Conservation (phyloP, 176 grass and related monocot species). For the Lolium perenne region DNA sequence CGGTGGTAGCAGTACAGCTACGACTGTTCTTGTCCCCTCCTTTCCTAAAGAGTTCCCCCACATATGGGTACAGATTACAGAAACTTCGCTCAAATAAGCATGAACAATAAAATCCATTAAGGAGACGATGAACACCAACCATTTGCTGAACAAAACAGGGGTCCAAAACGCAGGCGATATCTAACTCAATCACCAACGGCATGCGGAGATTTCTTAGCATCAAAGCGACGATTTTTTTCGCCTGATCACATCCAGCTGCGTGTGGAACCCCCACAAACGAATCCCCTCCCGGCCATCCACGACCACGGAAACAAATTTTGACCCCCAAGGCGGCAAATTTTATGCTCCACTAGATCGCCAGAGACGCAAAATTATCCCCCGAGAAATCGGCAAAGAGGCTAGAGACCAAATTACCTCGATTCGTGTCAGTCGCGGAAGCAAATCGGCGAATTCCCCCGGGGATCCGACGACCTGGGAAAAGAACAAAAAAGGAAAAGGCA, state of each 20-base stretch:
- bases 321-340: not conserved
- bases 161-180: not conserved
- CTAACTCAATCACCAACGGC: not conserved
- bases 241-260: not conserved
- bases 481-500: not conserved
- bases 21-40: not conserved
- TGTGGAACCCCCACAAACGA: not conserved
- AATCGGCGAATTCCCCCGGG: not conserved
- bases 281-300: not conserved
- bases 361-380: not conserved
- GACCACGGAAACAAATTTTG: not conserved
- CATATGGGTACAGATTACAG: not conserved
- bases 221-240: not conserved
- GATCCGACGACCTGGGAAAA: not conserved
- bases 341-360: not conserved
- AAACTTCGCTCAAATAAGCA: not conserved
- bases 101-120: not conserved
- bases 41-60: not conserved
- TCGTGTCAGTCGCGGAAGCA: not conserved
- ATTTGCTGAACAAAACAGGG: not conserved
- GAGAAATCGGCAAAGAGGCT: not conserved
- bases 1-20: slow-evolving; percentile 1
- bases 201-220: not conserved
- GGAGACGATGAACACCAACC: not conserved
- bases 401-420: not conserved